Conservation (phyloP, 225 moss, liverwort and hornwort species). For the Asterella californica region DNA sequence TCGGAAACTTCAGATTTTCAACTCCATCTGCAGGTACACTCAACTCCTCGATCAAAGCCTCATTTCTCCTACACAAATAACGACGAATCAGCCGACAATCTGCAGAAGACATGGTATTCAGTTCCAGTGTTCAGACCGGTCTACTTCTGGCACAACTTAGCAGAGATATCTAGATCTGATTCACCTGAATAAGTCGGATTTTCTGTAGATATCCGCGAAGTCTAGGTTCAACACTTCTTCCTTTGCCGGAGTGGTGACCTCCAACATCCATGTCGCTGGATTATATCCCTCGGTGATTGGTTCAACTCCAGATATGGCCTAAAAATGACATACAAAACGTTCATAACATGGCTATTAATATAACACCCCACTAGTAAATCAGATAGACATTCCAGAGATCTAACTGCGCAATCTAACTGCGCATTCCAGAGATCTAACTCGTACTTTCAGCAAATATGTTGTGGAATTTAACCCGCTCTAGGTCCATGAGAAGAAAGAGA, state of each 20-base stretch:
- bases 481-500: too few relatives aligned
- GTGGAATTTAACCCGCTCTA: too few relatives aligned
- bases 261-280: constrained; percentile 55
- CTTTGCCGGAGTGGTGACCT: constrained; percentile 30
- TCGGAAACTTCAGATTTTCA: constrained; percentile 38
- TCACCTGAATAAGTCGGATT: constrained; percentile 37
- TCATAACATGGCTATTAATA: neutral
- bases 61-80: constrained; percentile 24
- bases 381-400: too few relatives aligned
- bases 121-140: neutral
- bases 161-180: neutral
- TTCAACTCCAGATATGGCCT: constrained; percentile 39
- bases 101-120: neutral
- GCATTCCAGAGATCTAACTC: too few relatives aligned
- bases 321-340: neutral
- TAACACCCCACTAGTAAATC: neutral
- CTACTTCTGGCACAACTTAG: neutral
- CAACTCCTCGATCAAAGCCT: constrained; percentile 26
- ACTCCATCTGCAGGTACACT: constrained; percentile 26
- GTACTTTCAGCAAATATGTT: too few relatives aligned
- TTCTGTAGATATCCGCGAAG: constrained; percentile 38
- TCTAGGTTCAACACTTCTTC: constrained; percentile 27
- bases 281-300: constrained; percentile 43
- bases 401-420: too few relatives aligned
- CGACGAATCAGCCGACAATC: neutral